Conservation (phyloP, 129 eudicot species). For the Escallonia rubra region DNA sequence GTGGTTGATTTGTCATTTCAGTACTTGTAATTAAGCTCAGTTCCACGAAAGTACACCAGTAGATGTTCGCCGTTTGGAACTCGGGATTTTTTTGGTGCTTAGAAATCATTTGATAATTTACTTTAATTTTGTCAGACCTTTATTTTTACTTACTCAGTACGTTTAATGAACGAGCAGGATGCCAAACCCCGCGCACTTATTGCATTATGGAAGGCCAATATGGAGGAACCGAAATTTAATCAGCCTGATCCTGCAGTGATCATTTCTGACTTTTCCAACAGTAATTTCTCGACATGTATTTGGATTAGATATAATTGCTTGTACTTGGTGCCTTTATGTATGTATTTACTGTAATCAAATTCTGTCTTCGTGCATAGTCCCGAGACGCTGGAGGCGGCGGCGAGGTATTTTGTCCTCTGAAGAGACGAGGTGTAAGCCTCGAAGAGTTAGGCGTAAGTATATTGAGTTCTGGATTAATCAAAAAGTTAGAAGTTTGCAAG, state of each 20-base stretch:
- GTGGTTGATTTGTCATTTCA: no score
- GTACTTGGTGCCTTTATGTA: not conserved
- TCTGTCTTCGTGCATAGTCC: conserved; percentile 60
- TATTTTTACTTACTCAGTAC: not conserved
- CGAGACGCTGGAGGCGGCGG: conserved; percentile 77
- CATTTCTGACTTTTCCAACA: conserved; percentile 56
- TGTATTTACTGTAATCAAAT: conserved; percentile 21
- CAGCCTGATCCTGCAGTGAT: conserved; percentile 72
- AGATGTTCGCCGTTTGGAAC: not conserved
- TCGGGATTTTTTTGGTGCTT: not conserved
- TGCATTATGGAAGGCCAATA: conserved; percentile 80
- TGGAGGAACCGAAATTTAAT: conserved; percentile 73
- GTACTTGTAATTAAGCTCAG: no score
- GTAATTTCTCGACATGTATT: conserved; percentile 39
- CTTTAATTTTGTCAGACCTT: not conserved
- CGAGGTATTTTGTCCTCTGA: conserved; percentile 59
- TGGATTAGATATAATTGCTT: conserved; percentile 10
- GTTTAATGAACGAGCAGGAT: conserved; percentile 50
- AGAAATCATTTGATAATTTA: not conserved
- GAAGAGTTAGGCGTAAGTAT: conserved; percentile 64
- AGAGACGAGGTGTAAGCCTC: conserved; percentile 18
- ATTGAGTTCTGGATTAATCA: conserved; percentile 6
- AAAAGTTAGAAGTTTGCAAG: no score
- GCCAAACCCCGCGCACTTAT: conserved; percentile 71
- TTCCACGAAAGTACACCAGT: no score